These are phyloP conservation scores for Cystobasidium ongulense DNA, from an alignment of 768 basidiomycete species.

Conservation along the genomic window DNA sequence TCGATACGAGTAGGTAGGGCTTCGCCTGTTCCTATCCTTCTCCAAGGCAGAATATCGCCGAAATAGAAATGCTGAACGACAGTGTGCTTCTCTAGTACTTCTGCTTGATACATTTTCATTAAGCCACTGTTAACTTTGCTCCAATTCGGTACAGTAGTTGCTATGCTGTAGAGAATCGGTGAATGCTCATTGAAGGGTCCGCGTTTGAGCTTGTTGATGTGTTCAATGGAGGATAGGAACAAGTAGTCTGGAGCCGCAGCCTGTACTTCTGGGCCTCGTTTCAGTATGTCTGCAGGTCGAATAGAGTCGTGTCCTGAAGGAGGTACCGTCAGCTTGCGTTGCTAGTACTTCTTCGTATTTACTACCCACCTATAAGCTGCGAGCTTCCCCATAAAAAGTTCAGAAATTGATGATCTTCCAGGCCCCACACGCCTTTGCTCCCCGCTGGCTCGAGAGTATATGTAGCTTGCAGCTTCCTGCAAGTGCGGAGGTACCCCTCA, in stretches of 20 bases:
- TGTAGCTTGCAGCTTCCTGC: slow-evolving; percentile 75
- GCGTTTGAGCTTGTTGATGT: slow-evolving; percentile 68
- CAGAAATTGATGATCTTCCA: slow-evolving; percentile 54
- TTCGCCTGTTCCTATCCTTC: neutral
- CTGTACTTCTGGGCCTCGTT: slow-evolving; percentile 48
- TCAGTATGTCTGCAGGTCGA: slow-evolving; percentile 49
- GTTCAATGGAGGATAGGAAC: slow-evolving; percentile 68
- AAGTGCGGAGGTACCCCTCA: slow-evolving; percentile 64
- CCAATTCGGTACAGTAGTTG: slow-evolving; percentile 81
- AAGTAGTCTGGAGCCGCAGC: slow-evolving; percentile 56
- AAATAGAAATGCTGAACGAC: slow-evolving; percentile 89
- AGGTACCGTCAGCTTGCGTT: neutral
- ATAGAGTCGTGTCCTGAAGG: slow-evolving; percentile 35
- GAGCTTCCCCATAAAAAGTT: slow-evolving; percentile 85
- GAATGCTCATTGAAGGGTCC: slow-evolving; percentile 91
- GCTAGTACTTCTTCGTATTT: slow-evolving; percentile 39
- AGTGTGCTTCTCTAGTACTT: slow-evolving; percentile 88
- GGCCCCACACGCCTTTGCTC: slow-evolving; percentile 94
- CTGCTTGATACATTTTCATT: slow-evolving; percentile 94
- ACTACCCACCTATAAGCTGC: slow-evolving; percentile 54
- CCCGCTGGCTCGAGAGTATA: slow-evolving; percentile 93
- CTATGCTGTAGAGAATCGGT: slow-evolving; percentile 77
- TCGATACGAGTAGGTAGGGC: neutral
- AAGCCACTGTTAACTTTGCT: slow-evolving; percentile 79
- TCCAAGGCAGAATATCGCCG: slow-evolving; percentile 58